Base-by-base conservation (phyloP, 352 stramenopile genomes). In the Phytophthora pini region DNA sequence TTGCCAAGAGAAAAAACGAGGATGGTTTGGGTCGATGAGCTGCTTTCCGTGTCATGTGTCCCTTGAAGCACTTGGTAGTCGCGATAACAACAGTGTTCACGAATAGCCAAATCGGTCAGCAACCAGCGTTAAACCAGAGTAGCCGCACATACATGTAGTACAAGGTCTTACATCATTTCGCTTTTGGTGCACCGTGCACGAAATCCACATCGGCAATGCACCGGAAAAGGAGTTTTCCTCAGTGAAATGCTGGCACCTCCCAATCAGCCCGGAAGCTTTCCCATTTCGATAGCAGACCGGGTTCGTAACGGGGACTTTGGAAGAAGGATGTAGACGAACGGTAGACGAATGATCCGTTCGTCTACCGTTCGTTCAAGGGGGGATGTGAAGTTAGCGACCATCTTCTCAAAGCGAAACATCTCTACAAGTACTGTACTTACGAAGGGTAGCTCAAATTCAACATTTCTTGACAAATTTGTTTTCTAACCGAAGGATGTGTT, bases 261-360 rank as follows among this genome's bases (percentile, higher is more conserved):
- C n/a, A 29, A 58, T 58, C 34, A 17, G 36, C 36, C 38, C 43
- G 45, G 20, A 68, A 39, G 45, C 52, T 63, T 63, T 68, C 41
- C 32, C 46, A 57, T 68, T 62, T 68, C 52, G 60, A 54, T 62
- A 68, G 60, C 7, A 57, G 43, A 34, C 11, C 17, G 13, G 31
- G 11, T 64, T 57, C 45, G 32, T 40, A 56, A 55, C 47, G 34
- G 41, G 41, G 31, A 29, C 15, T 40, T 31, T 40, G 22, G 45
- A 27, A 38, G 24, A 12, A 41, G 26, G 10, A 27, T 56, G 60
- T 63, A 68, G 51, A 68, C 60, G 60, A 63, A 61, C 13, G 5
- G 46, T 50, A 64, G 56, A 58, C 46, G 56, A 64, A 61, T 12
- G 24, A 12, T 12, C 1, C 32, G 32, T 39, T 39, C 32, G 32